Evolutionary conservation across 495 filamentous ascomycete genomes (phyloP), one percentile per base, ranked within the genome.

Genomic region (Parmelia sp.): DNA sequence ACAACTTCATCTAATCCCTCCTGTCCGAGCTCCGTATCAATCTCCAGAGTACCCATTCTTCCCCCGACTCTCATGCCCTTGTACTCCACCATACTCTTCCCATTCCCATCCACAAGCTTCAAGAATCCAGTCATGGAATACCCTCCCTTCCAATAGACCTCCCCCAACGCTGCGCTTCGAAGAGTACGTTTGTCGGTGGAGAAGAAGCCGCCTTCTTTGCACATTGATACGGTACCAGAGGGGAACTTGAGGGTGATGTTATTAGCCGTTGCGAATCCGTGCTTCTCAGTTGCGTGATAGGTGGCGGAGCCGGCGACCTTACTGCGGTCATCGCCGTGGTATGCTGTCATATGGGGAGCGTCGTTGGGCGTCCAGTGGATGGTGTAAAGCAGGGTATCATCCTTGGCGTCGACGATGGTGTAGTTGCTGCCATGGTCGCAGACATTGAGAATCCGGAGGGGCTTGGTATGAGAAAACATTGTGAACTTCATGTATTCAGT

Each of bases 161-260:
- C 51, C 15, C 51, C 51, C 51, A 55, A 21, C 51, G 0, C 51
- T n/a, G 51, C 29, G 17, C 29, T 55, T 33, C 21, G 51, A 9
- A 59, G 10, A 17, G 57, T 59, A 33, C 57, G 57, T 27, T 59
- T 59, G n/a, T 37, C n/a, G 2, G 35, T 39, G 8, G 57, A 59
- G 39, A 59, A 40, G 1, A 42, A 17, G n/a, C 57, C 33, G 21
- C 57, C 35, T 58, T 58, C 31, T 40, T 59, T 59, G 57, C 40
- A 25, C 3, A 59, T 3, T 5, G 35, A 25, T 6, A 27, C n/a
- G 0, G 19, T 40, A 27, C 39, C 35, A 15, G 35, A 37, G 39
- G 35, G 4, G n/a, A 59, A 14, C 29, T 25, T 19, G 35, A 59
- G 57, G n/a, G 21, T 37, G 4, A 59, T 59, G 4, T 59, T 33